Evolutionary conservation across 2,329 filamentous ascomycete genomes (phyloP), one percentile per base, ranked within the genome.

Genomic region (Scedosporium apiospermum): DNA sequence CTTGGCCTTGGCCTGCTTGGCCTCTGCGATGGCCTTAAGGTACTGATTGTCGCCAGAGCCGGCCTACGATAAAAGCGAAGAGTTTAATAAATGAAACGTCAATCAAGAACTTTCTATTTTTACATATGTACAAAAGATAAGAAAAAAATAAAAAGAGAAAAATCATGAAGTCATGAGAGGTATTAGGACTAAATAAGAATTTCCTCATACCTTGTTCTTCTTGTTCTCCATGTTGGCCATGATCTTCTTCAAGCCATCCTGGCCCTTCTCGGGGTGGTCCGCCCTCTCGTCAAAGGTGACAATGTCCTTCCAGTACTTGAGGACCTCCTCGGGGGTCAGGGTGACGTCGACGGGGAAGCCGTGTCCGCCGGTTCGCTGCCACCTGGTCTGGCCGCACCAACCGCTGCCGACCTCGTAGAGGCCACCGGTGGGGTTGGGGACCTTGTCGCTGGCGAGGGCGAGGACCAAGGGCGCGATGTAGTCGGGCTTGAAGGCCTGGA

Each of bases 401-500:
- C 93, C 95, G 72, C 90, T 95, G 70, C 95, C 95, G 68, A 93
- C 91, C 79, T 99, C 95, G 78, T 92, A 99, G 58, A 99, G 83
- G 61, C 88, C 88, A 67, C 93, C 93, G 63, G 92, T 97, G 16
- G 87, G 85, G 68, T 89, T 84, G 30, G 95, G 93, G 61, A 92
- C 87, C 78, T 91, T 90, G 79, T 99, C 95, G 74, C 87, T 91
- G 75, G 76, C 82, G 63, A 99, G 89, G 53, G 93, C 86, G 62
- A 93, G 86, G 60, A 99, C 93, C 44, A 98, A 79, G 65, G 95
- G 95, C 61, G 95, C 95, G 75, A 99, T 93, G 77, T 96, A 98
- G 73, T 98, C 93, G 64, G 95, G 95, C 87, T 98, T 99, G 83
- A 99, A 96, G 57, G 95, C 93, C 80, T 98, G 93, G 18, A 99